A percentile compares a stretch with the other conserved stretches of the same genome.
These are phyloP conservation scores for Plasmodium billcollinsi DNA, from an alignment of 169 alveolate species.

Conservation along the genomic window DNA sequence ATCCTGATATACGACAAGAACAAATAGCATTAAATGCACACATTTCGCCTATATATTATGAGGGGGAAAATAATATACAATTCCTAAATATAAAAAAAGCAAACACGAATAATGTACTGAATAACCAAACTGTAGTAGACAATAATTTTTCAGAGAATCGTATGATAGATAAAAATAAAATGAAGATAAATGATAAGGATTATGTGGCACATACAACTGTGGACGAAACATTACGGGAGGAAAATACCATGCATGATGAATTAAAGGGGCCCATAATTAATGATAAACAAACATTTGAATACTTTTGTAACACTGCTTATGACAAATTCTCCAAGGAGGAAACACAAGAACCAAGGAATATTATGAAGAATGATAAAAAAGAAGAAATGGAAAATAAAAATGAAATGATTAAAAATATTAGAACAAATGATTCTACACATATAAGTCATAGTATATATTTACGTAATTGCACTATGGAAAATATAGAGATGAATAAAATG, in stretches of 20 bases:
- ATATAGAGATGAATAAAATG: slow-evolving; percentile 37
- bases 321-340: background rate
- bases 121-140: too few species aligned
- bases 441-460: slow-evolving; percentile 64
- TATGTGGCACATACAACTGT: too few species aligned
- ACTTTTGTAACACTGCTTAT: too few species aligned
- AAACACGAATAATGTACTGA: background rate
- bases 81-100: background rate
- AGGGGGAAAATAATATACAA: background rate
- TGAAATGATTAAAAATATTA: background rate
- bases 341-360: background rate
- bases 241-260: too few species aligned
- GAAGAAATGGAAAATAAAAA: background rate
- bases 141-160: too few species aligned
- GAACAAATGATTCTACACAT: slow-evolving; percentile 12
- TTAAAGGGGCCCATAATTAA: too few species aligned
- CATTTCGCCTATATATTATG: background rate
- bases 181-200: too few species aligned
- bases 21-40: background rate
- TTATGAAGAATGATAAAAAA: background rate
- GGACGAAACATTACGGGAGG: too few species aligned
- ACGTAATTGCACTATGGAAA: slow-evolving; percentile 59
- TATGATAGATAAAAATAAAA: too few species aligned
- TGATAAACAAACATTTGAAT: too few species aligned
- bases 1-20: background rate